A percentile compares a stretch with the other conserved stretches of the same genome.
Evolutionary conservation across 2,329 filamentous ascomycete genomes (phyloP).

Genomic region (Hysterium pulicare): DNA sequence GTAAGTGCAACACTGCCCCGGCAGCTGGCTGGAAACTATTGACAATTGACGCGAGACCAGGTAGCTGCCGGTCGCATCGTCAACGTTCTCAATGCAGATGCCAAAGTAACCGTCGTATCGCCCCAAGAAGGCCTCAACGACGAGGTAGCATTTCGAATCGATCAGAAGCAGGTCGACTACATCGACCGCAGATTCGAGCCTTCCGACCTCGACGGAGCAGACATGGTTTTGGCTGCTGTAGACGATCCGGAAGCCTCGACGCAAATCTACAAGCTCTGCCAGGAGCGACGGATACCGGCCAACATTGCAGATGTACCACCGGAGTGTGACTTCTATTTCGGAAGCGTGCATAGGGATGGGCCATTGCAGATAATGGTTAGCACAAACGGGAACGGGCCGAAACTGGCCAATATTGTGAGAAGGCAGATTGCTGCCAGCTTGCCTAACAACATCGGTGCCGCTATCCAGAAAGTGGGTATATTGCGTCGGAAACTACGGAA

Average conservation of each 20-base stretch:
- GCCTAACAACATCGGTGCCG: constrained; percentile 76
- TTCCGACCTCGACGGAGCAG: constrained; percentile 73
- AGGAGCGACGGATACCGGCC: constrained; percentile 75
- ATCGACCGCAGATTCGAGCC: constrained; percentile 81
- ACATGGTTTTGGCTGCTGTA: constrained; percentile 90
- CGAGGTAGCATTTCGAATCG: constrained; percentile 80
- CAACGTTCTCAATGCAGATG: constrained; percentile 92
- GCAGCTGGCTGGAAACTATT: constrained; percentile 11
- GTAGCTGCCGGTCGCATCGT: constrained; percentile 93
- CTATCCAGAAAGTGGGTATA: constrained; percentile 79
- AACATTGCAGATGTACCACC: constrained; percentile 97
- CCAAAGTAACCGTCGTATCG: constrained; percentile 80
- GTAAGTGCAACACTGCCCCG: constrained; percentile 49
- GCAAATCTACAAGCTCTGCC: constrained; percentile 89
- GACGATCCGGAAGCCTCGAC: constrained; percentile 92
- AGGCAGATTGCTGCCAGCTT: constrained; percentile 74
- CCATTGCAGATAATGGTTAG: constrained; percentile 98
- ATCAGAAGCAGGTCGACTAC: constrained; percentile 71
- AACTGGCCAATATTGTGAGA: constrained; percentile 81
- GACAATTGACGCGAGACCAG: constrained; percentile 52
- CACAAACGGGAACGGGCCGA: constrained; percentile 94
- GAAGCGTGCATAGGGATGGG: constrained; percentile 89
- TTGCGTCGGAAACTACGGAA: constrained; percentile 75
- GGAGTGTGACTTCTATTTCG: constrained; percentile 99
- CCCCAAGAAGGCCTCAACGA: constrained; percentile 77